A percentile compares a stretch with the other conserved stretches of the same genome.
These are phyloP conservation scores for Plasmopara muralis DNA, from an alignment of 352 stramenopile species.

Conservation along the genomic window DNA sequence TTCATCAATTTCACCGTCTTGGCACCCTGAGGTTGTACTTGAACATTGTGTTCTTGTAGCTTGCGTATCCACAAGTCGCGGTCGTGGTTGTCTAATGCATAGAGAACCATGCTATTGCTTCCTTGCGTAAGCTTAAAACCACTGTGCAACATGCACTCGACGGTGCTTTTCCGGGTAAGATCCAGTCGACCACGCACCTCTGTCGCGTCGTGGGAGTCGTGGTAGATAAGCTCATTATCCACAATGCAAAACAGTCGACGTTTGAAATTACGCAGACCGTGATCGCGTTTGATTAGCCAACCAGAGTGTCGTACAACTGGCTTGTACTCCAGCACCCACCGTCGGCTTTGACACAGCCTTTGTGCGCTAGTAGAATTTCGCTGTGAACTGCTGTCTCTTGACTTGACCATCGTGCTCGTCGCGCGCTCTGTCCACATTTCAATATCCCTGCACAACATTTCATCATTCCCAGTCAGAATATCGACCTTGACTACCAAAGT, in stretches of 20 bases:
- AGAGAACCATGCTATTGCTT: slow-evolving; percentile 74
- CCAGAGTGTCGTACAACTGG: slow-evolving; percentile 73
- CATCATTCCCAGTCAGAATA: slow-evolving; percentile 5
- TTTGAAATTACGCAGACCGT: slow-evolving; percentile 79
- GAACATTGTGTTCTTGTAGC: slow-evolving; percentile 61
- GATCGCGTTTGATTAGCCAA: slow-evolving; percentile 82
- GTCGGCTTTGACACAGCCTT: slow-evolving; percentile 25
- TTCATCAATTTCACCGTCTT: slow-evolving; percentile 58
- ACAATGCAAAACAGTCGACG: slow-evolving; percentile 82
- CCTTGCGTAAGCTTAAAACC: slow-evolving; percentile 72
- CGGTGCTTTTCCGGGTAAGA: slow-evolving; percentile 50
- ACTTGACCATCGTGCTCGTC: slow-evolving; percentile 70
- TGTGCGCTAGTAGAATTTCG: slow-evolving; percentile 45
- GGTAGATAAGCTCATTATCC: slow-evolving; percentile 80
- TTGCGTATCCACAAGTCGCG: slow-evolving; percentile 81
- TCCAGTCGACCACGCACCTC: slow-evolving; percentile 74
- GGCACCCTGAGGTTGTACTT: slow-evolving; percentile 44
- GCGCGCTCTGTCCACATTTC: slow-evolving; percentile 75
- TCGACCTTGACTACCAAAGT: slow-evolving; percentile 2
- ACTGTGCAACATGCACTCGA: slow-evolving; percentile 64
- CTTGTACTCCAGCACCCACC: slow-evolving; percentile 79
- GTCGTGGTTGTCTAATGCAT: slow-evolving; percentile 66
- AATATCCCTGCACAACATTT: slow-evolving; percentile 45
- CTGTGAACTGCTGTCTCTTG: slow-evolving; percentile 34
- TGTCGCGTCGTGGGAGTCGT: slow-evolving; percentile 70